Conservation (phyloP, 352 stramenopile species). For the Aphanomyces stellatus region DNA sequence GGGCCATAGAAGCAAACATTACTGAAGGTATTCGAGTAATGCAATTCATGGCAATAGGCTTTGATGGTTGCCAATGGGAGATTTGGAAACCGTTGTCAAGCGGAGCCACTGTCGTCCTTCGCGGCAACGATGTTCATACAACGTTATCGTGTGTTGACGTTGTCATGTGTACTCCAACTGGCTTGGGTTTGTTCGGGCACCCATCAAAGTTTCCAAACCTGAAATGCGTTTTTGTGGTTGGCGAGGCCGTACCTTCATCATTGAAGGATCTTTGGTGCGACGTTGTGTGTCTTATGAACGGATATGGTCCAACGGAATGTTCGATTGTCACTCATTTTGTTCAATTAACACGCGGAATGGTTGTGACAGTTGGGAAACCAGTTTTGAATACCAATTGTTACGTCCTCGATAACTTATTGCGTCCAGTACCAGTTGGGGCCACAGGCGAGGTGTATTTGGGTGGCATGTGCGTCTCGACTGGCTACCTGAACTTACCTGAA, state of each 20-base stretch:
- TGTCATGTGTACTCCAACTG: background rate
- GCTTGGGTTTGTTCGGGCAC: background rate
- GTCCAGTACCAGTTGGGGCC: background rate
- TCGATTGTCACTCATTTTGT: background rate
- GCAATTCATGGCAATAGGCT: background rate
- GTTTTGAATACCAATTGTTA: background rate
- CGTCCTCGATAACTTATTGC: background rate
- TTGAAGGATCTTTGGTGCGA: background rate
- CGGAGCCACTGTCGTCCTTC: background rate
- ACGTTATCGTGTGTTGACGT: background rate
- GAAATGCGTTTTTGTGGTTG: background rate
- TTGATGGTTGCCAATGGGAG: conserved; percentile 1
- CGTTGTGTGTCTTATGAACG: background rate
- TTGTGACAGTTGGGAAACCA: background rate
- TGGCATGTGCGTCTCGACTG: background rate
- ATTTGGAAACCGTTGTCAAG: background rate
- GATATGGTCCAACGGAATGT: conserved; percentile 1
- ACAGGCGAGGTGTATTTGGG: background rate
- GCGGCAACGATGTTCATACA: background rate
- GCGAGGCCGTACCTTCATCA: background rate
- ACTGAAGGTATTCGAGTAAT: background rate
- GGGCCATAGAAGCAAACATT: background rate
- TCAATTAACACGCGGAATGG: background rate
- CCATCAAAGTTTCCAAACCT: background rate
- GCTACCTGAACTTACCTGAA: background rate